phyloP scores from a whole-genome alignment of 805 yeast species.

The Starmerella asiatica region DNA sequence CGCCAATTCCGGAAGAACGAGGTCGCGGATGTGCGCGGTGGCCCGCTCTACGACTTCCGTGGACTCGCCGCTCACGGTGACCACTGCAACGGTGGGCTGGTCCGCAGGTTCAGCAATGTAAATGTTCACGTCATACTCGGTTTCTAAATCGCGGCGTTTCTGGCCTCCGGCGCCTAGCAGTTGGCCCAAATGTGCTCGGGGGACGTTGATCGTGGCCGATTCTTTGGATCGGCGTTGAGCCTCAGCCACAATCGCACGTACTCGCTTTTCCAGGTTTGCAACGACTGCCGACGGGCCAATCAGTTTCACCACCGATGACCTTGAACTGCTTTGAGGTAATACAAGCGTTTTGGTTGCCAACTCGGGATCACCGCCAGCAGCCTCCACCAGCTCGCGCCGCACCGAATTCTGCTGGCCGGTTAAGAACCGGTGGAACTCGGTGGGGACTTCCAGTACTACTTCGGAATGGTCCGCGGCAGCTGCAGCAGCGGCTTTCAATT shows the following conservation, averaged over 20 bases:
- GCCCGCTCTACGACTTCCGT: constrained; percentile 46
- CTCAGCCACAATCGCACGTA: constrained; percentile 45
- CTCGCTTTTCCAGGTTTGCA: constrained; percentile 46
- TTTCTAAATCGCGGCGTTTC: constrained; percentile 56
- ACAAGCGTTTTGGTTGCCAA: constrained; percentile 43
- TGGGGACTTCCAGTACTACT: constrained; percentile 50
- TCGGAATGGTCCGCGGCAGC: constrained; percentile 51
- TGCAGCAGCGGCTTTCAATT: constrained; percentile 48
- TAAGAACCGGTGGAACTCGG: constrained; percentile 58
- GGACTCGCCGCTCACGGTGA: constrained; percentile 56
- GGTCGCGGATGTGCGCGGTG: constrained; percentile 37
- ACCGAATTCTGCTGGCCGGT: constrained; percentile 69
- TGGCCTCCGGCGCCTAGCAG: constrained; percentile 74
- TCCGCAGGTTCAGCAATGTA: constrained; percentile 33
- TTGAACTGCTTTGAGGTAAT: constrained; percentile 53
- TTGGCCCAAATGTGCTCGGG: constrained; percentile 60
- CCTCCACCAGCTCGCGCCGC: constrained; percentile 56
- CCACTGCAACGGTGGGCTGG: constrained; percentile 26
- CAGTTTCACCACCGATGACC: constrained; percentile 34
- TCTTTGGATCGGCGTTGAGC: constrained; percentile 29
- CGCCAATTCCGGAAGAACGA: constrained; percentile 48
- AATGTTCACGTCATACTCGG: constrained; percentile 49
- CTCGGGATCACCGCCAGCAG: constrained; percentile 57
- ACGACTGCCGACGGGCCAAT: constrained; percentile 70
- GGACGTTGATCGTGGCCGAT: constrained; percentile 32